Base-by-base conservation (phyloP, 2,329 filamentous ascomycete species). In the Xylaria sp. region DNA sequence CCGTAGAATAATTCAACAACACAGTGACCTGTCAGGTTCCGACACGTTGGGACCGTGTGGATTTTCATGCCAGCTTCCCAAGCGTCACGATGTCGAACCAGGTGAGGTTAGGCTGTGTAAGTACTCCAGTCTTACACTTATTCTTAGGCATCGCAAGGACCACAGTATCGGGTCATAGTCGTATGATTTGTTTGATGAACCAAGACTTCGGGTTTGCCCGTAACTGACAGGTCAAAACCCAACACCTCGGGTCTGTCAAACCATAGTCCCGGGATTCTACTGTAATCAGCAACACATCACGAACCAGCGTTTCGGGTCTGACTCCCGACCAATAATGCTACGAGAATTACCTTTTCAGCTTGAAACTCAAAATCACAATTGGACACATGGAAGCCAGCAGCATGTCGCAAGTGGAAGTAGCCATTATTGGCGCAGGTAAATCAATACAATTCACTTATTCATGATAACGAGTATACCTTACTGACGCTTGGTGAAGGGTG, bases 341-440 rank as follows among this genome's bases (percentile, higher is more conserved):
- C 48, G 5, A n/a, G n/a, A 18, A n/a, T 18, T 32, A 12, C 21
- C n/a, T 27, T 57, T 25, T 50, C 27, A 8, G 25, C 42, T 47
- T 53, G 25, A 13, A 53, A 10, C 58, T 47, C 13, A 57, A 35
- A 37, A 18, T 47, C 40, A 12, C 32, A 63, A 16, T 54, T 18
- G 32, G 50, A 61, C 27, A 35, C 48, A 70, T 69, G 69, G 60
- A 42, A 62, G 50, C 13, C 21, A 48, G 35, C 44, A 44, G 10
- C 37, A 57, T 35, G 32, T 65, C 69, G 18, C 60, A 48, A 47
- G 71, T 75, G n/a, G 70, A 74, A 16, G 73, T 71, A 25, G 73
- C 69, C 59, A 74, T 75, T 42, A 73, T 75, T 53, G 73, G 73
- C 55, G 73, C 73, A 66, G 73, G 73, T 73, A 66, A 69, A 63